Evolutionary conservation across 805 yeast species (phyloP).

Genomic region (Ogataea methanolica): DNA sequence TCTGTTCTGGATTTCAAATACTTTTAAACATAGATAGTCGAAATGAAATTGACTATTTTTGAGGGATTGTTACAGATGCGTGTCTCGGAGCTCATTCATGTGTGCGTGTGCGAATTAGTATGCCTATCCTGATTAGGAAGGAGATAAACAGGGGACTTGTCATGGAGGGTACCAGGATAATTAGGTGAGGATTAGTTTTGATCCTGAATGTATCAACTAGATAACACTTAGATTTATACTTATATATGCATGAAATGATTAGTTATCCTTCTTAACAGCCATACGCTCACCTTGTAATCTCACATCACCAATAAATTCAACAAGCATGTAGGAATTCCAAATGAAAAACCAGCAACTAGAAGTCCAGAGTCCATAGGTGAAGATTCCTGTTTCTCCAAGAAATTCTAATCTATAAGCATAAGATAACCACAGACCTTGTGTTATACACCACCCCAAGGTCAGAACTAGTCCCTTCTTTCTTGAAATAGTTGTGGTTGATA

Average conservation of each 20-base stretch:
- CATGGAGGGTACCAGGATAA: neutral
- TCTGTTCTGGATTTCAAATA: no score
- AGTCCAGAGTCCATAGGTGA: constrained; percentile 22
- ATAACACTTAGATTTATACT: neutral
- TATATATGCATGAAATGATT: neutral
- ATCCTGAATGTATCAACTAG: neutral
- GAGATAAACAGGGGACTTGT: neutral
- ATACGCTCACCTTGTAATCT: neutral
- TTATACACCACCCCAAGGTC: constrained; percentile 54
- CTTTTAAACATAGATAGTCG: neutral
- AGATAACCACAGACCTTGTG: constrained; percentile 76
- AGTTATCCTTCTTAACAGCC: constrained; percentile 3
- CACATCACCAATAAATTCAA: constrained; percentile 18
- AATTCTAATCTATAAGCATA: constrained; percentile 81
- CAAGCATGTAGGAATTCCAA: constrained; percentile 20
- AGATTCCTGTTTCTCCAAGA: constrained; percentile 45
- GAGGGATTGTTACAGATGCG: neutral
- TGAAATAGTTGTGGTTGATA: constrained; percentile 41
- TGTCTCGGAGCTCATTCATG: no score
- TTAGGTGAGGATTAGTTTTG: neutral
- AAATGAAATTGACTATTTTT: neutral
- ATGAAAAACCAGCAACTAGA: constrained; percentile 22
- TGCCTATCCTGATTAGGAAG: neutral
- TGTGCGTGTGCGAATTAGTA: no score
- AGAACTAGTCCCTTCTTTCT: constrained; percentile 37